phyloP scores from a whole-genome alignment of 371 early-diverging fungal genomes.

The Syncephalastrum contaminatum region DNA sequence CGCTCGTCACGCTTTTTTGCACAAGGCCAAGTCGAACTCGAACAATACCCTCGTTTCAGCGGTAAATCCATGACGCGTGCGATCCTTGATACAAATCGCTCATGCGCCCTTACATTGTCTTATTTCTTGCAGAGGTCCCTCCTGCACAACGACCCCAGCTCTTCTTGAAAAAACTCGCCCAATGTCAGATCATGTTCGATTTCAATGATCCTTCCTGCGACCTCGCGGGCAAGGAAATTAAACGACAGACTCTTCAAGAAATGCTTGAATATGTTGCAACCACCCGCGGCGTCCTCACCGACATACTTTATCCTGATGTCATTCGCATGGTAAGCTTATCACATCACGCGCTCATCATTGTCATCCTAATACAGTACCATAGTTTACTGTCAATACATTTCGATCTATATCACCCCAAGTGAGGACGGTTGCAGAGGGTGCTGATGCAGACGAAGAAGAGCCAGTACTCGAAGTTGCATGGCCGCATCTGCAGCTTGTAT shows the following conservation, averaged over 20 bases:
- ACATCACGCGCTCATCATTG: not conserved
- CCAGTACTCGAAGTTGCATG: constrained; percentile 93
- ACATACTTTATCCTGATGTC: constrained; percentile 84
- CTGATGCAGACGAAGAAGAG: constrained; percentile 98
- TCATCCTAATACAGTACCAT: constrained; percentile 2
- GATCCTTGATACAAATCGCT: no score
- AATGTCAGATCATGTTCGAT: constrained; percentile 91
- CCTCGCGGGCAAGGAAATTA: constrained; percentile 92
- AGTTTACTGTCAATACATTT: constrained; percentile 92
- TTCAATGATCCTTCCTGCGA: constrained; percentile 87
- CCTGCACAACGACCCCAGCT: constrained; percentile 71
- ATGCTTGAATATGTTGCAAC: constrained; percentile 90
- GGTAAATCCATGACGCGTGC: constrained; percentile 42
- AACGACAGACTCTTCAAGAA: constrained; percentile 85
- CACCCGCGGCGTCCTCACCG: constrained; percentile 81
- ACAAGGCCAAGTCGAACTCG: constrained; percentile 71
- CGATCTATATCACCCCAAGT: constrained; percentile 93
- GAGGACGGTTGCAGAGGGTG: constrained; percentile 89
- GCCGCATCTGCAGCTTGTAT: constrained; percentile 97
- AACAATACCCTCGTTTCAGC: constrained; percentile 70
- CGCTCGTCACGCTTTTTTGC: constrained; percentile 84
- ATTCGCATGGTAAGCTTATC: constrained; percentile 78
- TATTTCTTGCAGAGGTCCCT: constrained; percentile 60
- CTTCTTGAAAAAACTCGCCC: constrained; percentile 84
- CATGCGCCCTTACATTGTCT: not conserved